phyloP scores from a whole-genome alignment of 2,329 filamentous ascomycete species.

The Xylaria multiplex region DNA sequence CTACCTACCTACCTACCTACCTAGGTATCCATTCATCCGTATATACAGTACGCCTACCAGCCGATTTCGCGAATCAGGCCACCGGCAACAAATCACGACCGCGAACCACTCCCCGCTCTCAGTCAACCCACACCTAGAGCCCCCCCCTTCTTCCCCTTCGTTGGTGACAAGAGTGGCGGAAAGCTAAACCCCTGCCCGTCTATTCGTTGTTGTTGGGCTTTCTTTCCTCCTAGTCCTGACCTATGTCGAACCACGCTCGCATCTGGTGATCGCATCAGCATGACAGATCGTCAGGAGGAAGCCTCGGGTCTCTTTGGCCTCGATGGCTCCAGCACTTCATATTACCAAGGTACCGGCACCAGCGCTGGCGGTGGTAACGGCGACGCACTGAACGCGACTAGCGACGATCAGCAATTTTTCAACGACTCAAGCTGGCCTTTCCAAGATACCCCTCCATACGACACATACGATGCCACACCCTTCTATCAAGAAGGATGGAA shows the following conservation, averaged over 20 bases:
- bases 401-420: constrained; percentile 49
- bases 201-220: constrained; percentile 24
- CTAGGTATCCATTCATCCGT: constrained; percentile 3
- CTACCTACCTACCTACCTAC: constrained; percentile 4
- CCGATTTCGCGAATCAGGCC: constrained; percentile 33
- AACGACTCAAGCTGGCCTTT: constrained; percentile 60
- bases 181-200: constrained; percentile 25
- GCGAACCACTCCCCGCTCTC: constrained; percentile 17
- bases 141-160: constrained; percentile 19
- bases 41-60: constrained; percentile 16
- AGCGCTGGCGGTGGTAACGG: constrained; percentile 30
- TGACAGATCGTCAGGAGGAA: constrained; percentile 52
- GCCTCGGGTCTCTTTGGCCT: constrained; percentile 57
- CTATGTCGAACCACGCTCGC: constrained; percentile 51
- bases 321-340: constrained; percentile 53
- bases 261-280: constrained; percentile 49
- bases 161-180: constrained; percentile 31
- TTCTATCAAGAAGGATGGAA: constrained; percentile 51
- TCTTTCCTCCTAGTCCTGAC: constrained; percentile 35
- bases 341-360: constrained; percentile 45
- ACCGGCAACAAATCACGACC: constrained; percentile 30
- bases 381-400: constrained; percentile 26
- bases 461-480: constrained; percentile 53
- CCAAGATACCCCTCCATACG: constrained; percentile 59
- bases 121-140: constrained; percentile 15